Conservation (phyloP, 257 asterid genomes). For the Solanum medicagineum region DNA sequence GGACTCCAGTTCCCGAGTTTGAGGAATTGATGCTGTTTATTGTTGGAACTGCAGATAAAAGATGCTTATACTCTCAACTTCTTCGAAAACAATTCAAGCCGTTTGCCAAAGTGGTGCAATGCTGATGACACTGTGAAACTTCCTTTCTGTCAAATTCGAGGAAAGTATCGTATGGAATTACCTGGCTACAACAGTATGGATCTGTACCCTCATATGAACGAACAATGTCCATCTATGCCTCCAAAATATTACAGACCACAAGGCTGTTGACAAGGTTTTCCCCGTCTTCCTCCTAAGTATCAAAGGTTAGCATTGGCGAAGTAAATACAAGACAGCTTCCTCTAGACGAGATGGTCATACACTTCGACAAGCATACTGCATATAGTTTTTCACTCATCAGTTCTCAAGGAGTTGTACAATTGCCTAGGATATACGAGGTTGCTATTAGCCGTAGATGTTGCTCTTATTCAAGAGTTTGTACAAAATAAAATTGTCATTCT, state of each 20-base stretch:
- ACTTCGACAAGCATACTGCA: background rate
- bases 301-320: background rate
- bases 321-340: background rate
- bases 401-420: background rate
- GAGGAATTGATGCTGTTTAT: background rate
- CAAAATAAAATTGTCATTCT: background rate
- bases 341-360: background rate
- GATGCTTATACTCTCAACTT: slow-evolving; percentile 73
- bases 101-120: slow-evolving; percentile 88
- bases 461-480: background rate
- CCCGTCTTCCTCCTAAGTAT: background rate
- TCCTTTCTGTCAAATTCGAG: slow-evolving; percentile 79
- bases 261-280: slow-evolving; percentile 46
- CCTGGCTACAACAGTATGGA: slow-evolving; percentile 70
- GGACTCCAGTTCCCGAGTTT: background rate
- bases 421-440: background rate
- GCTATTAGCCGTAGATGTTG: background rate
- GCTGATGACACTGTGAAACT: slow-evolving; percentile 66
- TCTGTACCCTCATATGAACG: slow-evolving; percentile 77
- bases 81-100: slow-evolving; percentile 62
- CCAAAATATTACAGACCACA: slow-evolving; percentile 51
- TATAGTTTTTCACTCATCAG: background rate
- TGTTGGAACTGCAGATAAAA: slow-evolving; percentile 53
- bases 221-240: slow-evolving; percentile 78
- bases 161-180: slow-evolving; percentile 72